phyloP scores from a whole-genome alignment of 768 basidiomycete genomes.

The Tricholoma sp. region DNA sequence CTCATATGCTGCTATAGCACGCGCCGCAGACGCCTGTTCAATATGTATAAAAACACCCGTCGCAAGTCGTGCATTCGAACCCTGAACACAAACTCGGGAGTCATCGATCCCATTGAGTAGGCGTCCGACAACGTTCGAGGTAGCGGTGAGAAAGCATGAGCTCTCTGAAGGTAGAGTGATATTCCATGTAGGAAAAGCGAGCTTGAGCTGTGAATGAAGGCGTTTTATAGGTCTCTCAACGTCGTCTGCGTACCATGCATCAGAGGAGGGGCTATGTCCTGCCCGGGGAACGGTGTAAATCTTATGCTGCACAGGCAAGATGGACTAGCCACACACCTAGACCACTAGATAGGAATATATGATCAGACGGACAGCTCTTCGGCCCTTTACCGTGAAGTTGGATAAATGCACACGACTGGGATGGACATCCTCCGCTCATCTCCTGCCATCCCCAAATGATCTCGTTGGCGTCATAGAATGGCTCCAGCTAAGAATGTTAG shows the following conservation, averaged over 20 bases:
- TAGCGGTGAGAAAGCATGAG: constrained; percentile 35
- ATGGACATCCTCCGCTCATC: constrained; percentile 30
- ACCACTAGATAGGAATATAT: constrained; percentile 41
- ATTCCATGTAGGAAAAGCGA: constrained; percentile 30
- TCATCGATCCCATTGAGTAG: constrained; percentile 33
- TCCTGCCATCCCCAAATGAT: constrained; percentile 37
- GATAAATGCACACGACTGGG: constrained; percentile 36
- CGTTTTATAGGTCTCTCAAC: constrained; percentile 31
- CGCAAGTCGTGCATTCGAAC: constrained; percentile 18
- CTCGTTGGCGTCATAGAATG: constrained; percentile 36
- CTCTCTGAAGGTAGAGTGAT: constrained; percentile 37
- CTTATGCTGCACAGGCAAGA: not conserved
- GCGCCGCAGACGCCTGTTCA: constrained; percentile 30
- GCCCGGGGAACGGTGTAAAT: not conserved
- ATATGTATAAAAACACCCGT: constrained; percentile 38
- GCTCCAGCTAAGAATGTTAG: constrained; percentile 28
- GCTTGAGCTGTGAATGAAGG: constrained; percentile 24
- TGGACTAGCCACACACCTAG: constrained; percentile 26
- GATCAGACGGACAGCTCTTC: constrained; percentile 31
- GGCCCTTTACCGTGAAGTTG: constrained; percentile 43
- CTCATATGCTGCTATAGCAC: constrained; percentile 19
- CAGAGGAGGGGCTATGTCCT: constrained; percentile 19
- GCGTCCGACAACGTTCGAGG: constrained; percentile 41
- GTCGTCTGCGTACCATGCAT: constrained; percentile 33
- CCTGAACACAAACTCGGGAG: constrained; percentile 23